These are phyloP conservation scores for Solanum gandarillasii DNA, from an alignment of 257 asterid genomes.

Conservation along the genomic window DNA sequence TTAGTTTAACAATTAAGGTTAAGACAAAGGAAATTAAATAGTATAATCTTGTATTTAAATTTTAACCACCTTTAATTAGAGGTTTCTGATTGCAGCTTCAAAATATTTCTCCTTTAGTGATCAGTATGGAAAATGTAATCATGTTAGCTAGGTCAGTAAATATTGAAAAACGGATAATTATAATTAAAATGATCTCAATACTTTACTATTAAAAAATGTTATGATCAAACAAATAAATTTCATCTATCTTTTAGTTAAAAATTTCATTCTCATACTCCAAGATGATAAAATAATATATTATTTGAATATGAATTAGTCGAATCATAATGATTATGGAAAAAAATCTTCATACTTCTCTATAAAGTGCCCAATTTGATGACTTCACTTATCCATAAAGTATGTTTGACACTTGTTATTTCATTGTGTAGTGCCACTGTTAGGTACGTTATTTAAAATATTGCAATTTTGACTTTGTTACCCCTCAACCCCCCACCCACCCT, in stretches of 20 bases:
- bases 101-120: neutral
- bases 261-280: too few species aligned
- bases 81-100: neutral
- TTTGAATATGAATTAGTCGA: neutral
- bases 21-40: neutral
- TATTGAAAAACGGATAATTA: fast-evolving
- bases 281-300: too few species aligned
- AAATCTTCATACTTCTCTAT: neutral
- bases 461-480: neutral
- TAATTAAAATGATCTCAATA: neutral
- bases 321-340: neutral
- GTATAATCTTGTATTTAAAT: neutral
- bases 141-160: neutral
- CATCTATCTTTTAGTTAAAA: neutral
- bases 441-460: neutral
- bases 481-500: neutral
- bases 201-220: neutral
- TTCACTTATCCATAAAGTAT: neutral
- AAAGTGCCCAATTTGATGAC: neutral
- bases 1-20: neutral
- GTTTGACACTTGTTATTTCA: neutral
- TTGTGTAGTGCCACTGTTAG: neutral
- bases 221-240: neutral
- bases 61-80: neutral
- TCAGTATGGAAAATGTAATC: neutral